These are phyloP conservation scores for Penstemon davidsonii DNA, from an alignment of 257 asterid genomes.

Conservation along the genomic window DNA sequence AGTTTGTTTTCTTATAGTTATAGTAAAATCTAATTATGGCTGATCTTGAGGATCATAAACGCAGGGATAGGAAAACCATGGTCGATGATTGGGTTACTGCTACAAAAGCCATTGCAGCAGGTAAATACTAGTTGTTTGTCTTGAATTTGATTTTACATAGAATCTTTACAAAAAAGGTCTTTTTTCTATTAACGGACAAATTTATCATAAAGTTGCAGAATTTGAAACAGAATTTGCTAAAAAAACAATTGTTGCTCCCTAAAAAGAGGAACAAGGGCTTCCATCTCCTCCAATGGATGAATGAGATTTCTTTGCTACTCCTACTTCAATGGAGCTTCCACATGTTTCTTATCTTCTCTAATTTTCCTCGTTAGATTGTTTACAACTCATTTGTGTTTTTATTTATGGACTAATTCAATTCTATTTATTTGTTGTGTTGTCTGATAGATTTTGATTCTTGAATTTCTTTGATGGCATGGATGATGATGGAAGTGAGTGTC, in stretches of 20 bases:
- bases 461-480: slow-evolving; percentile 97
- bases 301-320: slow-evolving; percentile 70
- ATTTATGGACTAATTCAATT: slow-evolving; percentile 33
- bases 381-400: background rate
- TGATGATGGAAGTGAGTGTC: slow-evolving; percentile 95
- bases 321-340: slow-evolving; percentile 68
- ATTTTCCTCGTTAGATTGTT: background rate
- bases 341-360: slow-evolving; percentile 44
- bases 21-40: background rate
- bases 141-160: background rate
- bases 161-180: background rate
- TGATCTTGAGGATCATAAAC: slow-evolving; percentile 23
- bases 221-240: slow-evolving; percentile 66
- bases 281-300: slow-evolving; percentile 97
- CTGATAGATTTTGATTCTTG: background rate
- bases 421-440: slow-evolving; percentile 29
- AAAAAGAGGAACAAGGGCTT: slow-evolving; percentile 80
- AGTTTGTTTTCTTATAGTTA: background rate
- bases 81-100: slow-evolving; percentile 71
- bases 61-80: slow-evolving; percentile 79
- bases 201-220: slow-evolving; percentile 38
- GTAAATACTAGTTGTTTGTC: slow-evolving; percentile 26
- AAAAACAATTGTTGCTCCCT: slow-evolving; percentile 56
- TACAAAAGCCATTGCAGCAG: slow-evolving; percentile 50
- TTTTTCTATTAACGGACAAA: slow-evolving; percentile 13